Evolutionary conservation across 768 basidiomycete genomes (phyloP).

Genomic region (Lanmaoa rubissima): DNA sequence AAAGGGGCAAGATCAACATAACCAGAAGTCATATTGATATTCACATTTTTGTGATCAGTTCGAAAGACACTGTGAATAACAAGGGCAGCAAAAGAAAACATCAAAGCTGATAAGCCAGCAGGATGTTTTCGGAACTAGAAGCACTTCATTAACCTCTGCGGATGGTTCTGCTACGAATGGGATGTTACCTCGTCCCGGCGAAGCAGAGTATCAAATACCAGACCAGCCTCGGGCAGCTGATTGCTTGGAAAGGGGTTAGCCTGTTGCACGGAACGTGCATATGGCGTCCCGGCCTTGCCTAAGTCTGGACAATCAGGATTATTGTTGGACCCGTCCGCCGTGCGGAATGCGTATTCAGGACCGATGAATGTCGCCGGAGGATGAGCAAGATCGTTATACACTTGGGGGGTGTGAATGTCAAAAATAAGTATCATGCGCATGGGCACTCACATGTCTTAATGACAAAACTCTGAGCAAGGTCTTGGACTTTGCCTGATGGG

Average conservation of each 20-base stretch:
- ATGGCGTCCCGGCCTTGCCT: conserved; percentile 77
- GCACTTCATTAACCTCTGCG: background rate
- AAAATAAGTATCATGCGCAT: background rate
- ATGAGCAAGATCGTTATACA: conserved; percentile 81
- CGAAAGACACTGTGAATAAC: conserved; percentile 90
- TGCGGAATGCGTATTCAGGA: conserved; percentile 59
- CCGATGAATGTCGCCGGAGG: conserved; percentile 72
- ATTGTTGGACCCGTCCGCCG: conserved; percentile 77
- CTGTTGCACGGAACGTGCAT: conserved; percentile 82
- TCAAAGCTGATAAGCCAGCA: conserved; percentile 70
- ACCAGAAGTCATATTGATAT: conserved; percentile 81
- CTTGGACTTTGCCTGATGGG: conserved; percentile 44
- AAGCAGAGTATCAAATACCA: conserved; percentile 79
- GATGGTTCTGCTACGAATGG: background rate
- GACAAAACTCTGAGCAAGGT: conserved; percentile 36
- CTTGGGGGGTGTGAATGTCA: conserved; percentile 34
- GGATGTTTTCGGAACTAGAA: conserved; percentile 72
- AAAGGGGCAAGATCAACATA: conserved; percentile 84
- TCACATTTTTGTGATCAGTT: conserved; percentile 62
- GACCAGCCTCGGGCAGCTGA: conserved; percentile 74
- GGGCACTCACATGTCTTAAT: conserved; percentile 56
- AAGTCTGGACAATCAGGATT: conserved; percentile 67
- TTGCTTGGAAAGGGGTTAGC: conserved; percentile 59
- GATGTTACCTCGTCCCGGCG: conserved; percentile 60
- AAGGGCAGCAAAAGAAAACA: conserved; percentile 81